A percentile compares a stretch with the other conserved stretches of the same genome.
phyloP scores from a whole-genome alignment of 75 land plant species.

The Azolla pinnata region DNA sequence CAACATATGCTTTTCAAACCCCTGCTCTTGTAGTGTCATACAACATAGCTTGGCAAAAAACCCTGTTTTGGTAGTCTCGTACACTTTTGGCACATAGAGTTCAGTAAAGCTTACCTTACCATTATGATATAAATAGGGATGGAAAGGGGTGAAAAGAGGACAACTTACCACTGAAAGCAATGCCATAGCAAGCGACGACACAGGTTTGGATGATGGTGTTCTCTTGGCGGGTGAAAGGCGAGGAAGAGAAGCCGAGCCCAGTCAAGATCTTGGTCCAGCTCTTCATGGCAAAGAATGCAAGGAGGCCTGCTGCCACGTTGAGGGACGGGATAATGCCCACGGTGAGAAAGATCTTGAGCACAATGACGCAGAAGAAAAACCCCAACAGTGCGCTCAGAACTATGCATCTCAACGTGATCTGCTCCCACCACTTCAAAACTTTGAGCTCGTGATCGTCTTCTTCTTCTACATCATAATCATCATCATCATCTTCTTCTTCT shows the following conservation, averaged over 20 bases:
- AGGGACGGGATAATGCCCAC: slow-evolving; percentile 68
- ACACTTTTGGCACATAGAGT: too few species aligned
- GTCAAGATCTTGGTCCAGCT: slow-evolving; percentile 31
- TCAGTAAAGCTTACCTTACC: too few species aligned
- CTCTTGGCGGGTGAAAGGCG: slow-evolving; percentile 74
- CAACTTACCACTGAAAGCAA: slow-evolving; percentile 54
- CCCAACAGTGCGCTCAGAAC: slow-evolving; percentile 23
- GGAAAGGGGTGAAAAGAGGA: too few species aligned
- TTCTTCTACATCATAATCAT: too few species aligned
- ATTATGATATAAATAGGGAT: too few species aligned
- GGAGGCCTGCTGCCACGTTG: slow-evolving; percentile 59
- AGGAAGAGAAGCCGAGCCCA: slow-evolving; percentile 31
- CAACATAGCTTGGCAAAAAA: too few species aligned
- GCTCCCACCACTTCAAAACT: slow-evolving; percentile 25
- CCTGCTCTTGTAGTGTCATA: too few species aligned
- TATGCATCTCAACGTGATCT: slow-evolving; percentile 32
- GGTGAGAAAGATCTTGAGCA: slow-evolving; percentile 38
- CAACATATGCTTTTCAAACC: too few species aligned
- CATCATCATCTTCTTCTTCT: too few species aligned
- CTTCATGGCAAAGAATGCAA: slow-evolving; percentile 54
- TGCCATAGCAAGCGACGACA: slow-evolving; percentile 64
- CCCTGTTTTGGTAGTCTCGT: too few species aligned
- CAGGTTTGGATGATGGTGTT: slow-evolving; percentile 79
- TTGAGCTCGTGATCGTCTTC: too few species aligned
- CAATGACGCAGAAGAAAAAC: slow-evolving; percentile 28